phyloP scores from a whole-genome alignment of 164 flowering plant species.

The Tetracentron sinense region DNA sequence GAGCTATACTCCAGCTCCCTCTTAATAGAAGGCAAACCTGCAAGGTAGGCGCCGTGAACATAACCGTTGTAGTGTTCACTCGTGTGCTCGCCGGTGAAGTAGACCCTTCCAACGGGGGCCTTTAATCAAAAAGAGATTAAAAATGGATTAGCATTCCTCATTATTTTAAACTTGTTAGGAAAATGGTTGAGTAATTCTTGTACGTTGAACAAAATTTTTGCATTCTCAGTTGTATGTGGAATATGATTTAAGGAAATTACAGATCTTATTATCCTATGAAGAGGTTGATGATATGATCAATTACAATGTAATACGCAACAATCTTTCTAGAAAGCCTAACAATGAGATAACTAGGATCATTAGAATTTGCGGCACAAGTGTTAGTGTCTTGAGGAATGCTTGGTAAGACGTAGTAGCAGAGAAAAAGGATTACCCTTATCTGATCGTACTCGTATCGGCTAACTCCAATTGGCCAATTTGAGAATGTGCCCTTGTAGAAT shows the following conservation, averaged over 20 bases:
- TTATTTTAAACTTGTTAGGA: neutral
- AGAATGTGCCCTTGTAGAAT: conserved; percentile 23
- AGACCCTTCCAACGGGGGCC: conserved; percentile 30
- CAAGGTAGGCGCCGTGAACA: neutral
- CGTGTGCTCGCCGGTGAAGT: conserved; percentile 31
- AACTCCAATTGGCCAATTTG: conserved; percentile 26
- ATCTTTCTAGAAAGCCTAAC: no score
- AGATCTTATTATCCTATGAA: no score
- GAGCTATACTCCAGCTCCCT: neutral
- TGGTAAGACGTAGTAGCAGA: neutral
- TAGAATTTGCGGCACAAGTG: no score
- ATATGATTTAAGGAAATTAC: no score
- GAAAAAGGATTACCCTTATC: conserved; percentile 11
- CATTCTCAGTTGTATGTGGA: no score
- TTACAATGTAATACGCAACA: no score
- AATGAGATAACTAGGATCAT: no score
- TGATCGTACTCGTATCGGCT: conserved; percentile 9
- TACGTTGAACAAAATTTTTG: neutral
- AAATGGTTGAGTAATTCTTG: neutral
- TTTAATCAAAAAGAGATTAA: neutral
- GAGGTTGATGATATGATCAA: no score
- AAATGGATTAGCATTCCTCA: neutral
- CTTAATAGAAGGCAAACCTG: neutral
- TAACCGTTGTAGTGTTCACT: neutral
- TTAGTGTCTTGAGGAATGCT: neutral